phyloP scores from a whole-genome alignment of 2,329 filamentous ascomycete species.

The Stenocarpella maydis region DNA sequence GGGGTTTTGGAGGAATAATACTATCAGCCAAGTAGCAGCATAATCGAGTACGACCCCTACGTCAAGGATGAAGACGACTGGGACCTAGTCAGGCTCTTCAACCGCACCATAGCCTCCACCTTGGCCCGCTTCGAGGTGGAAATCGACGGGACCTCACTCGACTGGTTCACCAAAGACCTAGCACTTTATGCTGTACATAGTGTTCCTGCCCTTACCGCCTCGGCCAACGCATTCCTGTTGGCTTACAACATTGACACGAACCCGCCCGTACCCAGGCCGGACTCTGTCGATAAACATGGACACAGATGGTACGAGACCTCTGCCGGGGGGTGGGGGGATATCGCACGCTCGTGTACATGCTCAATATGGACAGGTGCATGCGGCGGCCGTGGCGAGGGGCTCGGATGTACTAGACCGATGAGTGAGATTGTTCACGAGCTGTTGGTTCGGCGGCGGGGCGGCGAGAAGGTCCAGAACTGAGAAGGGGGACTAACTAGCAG shows the following conservation, averaged over 20 bases:
- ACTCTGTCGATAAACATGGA: neutral
- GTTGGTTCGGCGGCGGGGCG: neutral
- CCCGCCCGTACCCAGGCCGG: too few relatives aligned
- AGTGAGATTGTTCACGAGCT: slow-evolving; percentile 29
- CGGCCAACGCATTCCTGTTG: slow-evolving; percentile 37
- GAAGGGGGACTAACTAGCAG: slow-evolving; percentile 21
- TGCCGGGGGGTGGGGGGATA: neutral
- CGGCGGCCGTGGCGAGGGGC: slow-evolving; percentile 10
- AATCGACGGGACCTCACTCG: too few relatives aligned
- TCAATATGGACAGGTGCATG: slow-evolving; percentile 31
- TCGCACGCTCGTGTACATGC: slow-evolving; percentile 31
- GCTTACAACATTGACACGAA: slow-evolving; percentile 40
- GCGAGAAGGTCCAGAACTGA: slow-evolving; percentile 21
- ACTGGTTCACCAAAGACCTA: too few relatives aligned
- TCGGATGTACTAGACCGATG: slow-evolving; percentile 25
- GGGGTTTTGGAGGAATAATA: too few relatives aligned
- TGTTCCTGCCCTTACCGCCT: slow-evolving; percentile 40
- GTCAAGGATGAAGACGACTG: too few relatives aligned
- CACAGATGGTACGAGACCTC: slow-evolving; percentile 23
- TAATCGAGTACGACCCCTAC: too few relatives aligned
- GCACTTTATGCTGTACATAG: slow-evolving; percentile 31
- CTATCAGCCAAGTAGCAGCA: too few relatives aligned
- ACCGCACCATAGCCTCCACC: slow-evolving; percentile 37
- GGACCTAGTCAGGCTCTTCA: slow-evolving; percentile 38
- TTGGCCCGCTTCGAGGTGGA: slow-evolving; percentile 35